Conservation (phyloP, 108 stramenopile species). For the Parietichytrium sp. region DNA sequence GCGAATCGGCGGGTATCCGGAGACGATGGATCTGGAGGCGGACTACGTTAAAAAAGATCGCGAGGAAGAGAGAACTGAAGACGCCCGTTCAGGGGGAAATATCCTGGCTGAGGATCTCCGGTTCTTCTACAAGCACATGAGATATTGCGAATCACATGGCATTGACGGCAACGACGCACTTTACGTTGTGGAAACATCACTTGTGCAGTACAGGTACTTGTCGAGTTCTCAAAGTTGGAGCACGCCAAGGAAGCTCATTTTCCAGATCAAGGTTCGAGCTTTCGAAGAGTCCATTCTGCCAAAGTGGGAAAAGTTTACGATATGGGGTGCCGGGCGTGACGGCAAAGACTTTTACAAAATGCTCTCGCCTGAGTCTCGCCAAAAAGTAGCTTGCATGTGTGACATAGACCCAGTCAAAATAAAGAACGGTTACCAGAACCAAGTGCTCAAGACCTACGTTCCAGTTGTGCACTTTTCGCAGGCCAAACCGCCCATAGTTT, state of each 20-base stretch:
- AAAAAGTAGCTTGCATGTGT: not conserved
- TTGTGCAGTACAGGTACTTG: slow-evolving; percentile 79
- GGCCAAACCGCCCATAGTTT: slow-evolving; percentile 8
- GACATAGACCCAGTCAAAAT: slow-evolving; percentile 19
- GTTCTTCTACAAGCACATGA: slow-evolving; percentile 77
- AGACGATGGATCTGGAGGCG: too few relatives aligned
- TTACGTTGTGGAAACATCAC: not conserved
- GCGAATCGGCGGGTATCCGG: slow-evolving; percentile 73
- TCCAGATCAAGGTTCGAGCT: slow-evolving; percentile 70
- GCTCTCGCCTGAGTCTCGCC: not conserved
- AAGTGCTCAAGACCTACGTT: not conserved
- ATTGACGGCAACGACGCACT: not conserved
- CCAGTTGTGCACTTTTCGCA: not conserved
- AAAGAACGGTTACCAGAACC: slow-evolving; percentile 15
- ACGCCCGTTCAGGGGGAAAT: too few relatives aligned
- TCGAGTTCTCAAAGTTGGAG: slow-evolving; percentile 68
- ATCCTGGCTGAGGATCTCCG: slow-evolving; percentile 81
- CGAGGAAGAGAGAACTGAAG: not conserved
- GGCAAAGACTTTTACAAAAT: slow-evolving; percentile 82
- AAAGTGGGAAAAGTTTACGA: slow-evolving; percentile 61
- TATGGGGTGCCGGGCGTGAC: slow-evolving; percentile 84
- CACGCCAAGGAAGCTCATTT: slow-evolving; percentile 73
- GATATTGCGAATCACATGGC: not conserved
- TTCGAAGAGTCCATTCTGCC: slow-evolving; percentile 66
- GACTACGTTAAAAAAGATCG: too few relatives aligned